Evolutionary conservation across 1,284 basidiomycete genomes (phyloP), one percentile per base, ranked within the genome.

Genomic region (Pterulicium gracile): DNA sequence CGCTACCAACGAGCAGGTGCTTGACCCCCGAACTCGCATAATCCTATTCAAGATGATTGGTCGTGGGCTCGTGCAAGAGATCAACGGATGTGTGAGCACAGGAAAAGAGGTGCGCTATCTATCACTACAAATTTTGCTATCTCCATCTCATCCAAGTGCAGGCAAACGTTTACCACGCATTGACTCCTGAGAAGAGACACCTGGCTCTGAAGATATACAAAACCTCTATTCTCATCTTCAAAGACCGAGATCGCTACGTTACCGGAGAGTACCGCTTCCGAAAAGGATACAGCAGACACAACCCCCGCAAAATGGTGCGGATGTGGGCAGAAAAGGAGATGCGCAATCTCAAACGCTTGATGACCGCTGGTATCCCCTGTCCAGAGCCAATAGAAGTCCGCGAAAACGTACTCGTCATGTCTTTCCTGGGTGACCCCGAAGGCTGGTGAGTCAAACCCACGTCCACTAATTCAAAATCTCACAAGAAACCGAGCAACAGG

Each of bases 291-390:
- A 84, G 84, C 53, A 82, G 85, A 44, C 81, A 80, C 54, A 99
- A 98, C 60, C 95, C 96, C 5, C 80, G 96, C 34, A 99, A 99
- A 67, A 98, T 99, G 95, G 95, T 99, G 14, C 78, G 91, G 10
- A 68, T 98, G 4, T 99, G 96, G 96, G 96, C 96, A 0, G 96
- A 98, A 64, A 99, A 99, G 66, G 96, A 99, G 63, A 87, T 97
- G 81, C 79, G 96, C 15, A 99, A 99, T 59, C 66, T 99, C 51
- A 87, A 88, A 58, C 76, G 96, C 7, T 68, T 99, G 42, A 72
- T 78, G 5, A 66, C 80, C 20, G 90, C 90, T 4, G 93, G 88
- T 0, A 77, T 99, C 42, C 73, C 78, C 21, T 90, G 88, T 52
- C 96, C 96, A 0, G 81, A 86, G 42, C 89, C 93, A 1, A 62